phyloP scores from a whole-genome alignment of 352 stramenopile species.

The Peronospora tabacina region DNA sequence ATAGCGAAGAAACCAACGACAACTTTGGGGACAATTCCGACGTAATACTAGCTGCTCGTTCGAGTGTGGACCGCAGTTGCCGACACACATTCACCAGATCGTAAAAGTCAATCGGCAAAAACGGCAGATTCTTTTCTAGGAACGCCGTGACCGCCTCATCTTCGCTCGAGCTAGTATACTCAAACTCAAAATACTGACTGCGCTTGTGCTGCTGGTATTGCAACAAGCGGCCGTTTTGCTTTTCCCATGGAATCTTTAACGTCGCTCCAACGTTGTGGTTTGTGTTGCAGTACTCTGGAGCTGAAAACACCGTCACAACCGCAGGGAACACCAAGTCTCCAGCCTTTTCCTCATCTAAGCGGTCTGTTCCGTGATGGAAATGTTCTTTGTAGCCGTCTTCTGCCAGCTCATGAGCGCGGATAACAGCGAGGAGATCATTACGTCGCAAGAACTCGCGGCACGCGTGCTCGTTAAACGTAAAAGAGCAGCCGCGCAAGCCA shows the following conservation, averaged over 20 bases:
- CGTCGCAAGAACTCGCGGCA: conserved; percentile 55
- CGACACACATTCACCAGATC: conserved; percentile 58
- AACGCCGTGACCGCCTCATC: conserved; percentile 45
- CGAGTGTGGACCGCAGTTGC: conserved; percentile 42
- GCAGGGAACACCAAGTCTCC: conserved; percentile 32
- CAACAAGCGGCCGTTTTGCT: conserved; percentile 29
- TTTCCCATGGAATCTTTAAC: conserved; percentile 54
- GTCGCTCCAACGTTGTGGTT: conserved; percentile 79
- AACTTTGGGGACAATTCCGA: conserved; percentile 15
- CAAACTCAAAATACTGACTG: conserved; percentile 41
- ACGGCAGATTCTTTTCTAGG: conserved; percentile 51
- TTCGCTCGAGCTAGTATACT: conserved; percentile 51
- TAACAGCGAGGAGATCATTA: conserved; percentile 63
- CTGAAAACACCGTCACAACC: conserved; percentile 77
- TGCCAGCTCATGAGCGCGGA: conserved; percentile 75
- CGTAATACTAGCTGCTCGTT: conserved; percentile 26
- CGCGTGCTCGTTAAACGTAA: conserved; percentile 66
- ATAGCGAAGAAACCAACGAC: conserved; percentile 33
- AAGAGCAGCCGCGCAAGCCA: conserved; percentile 65
- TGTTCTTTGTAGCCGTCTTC: conserved; percentile 72
- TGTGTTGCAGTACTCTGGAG: conserved; percentile 79
- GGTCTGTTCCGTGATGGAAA: conserved; percentile 30
- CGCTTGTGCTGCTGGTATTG: conserved; percentile 69
- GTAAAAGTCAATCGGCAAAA: conserved; percentile 75
- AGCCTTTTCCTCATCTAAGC: conserved; percentile 11